Percentiles rank a stretch among this genome's conserved stretches.
Evolutionary conservation across 2,329 filamentous ascomycete species (phyloP).

Genomic region (Epicoccum nigrum): DNA sequence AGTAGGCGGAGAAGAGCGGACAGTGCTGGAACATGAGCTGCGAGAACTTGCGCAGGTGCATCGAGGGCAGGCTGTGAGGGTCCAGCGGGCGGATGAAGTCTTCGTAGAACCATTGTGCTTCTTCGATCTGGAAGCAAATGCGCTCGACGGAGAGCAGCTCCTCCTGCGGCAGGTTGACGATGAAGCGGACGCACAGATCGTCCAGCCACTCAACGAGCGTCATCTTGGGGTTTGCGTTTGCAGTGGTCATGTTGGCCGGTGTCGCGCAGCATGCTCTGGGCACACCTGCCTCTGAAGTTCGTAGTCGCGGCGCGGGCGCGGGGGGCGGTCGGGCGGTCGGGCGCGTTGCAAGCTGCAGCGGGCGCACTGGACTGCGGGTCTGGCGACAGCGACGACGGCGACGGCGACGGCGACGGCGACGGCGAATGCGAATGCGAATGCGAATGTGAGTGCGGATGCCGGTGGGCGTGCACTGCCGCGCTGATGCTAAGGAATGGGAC

Average conservation of each 20-base stretch:
- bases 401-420: no score
- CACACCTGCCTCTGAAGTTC: no score
- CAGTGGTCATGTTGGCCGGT: constrained; percentile 52
- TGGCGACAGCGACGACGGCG: no score
- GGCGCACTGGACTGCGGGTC: no score
- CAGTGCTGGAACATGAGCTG: constrained; percentile 93
- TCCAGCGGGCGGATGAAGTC: constrained; percentile 95
- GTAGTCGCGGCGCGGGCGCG: constrained; percentile 17
- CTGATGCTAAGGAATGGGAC: constrained; percentile 27
- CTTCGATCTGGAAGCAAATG: constrained; percentile 98
- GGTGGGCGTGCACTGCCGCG: constrained; percentile 36
- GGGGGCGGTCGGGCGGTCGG: constrained; percentile 12
- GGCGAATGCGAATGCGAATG: background rate
- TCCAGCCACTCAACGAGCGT: constrained; percentile 95
- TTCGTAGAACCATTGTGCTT: constrained; percentile 99
- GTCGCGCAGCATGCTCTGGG: constrained; percentile 65
- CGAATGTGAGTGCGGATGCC: background rate
- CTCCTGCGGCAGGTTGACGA: constrained; percentile 92
- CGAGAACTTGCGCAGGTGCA: constrained; percentile 84
- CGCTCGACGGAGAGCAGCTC: constrained; percentile 89
- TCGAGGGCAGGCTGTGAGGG: constrained; percentile 77
- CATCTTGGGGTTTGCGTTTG: constrained; percentile 75
- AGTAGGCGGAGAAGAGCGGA: constrained; percentile 82
- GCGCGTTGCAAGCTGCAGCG: constrained; percentile 15
- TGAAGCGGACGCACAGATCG: constrained; percentile 96